phyloP scores from a whole-genome alignment of 352 stramenopile species.

The Phytophthora pistaciae region DNA sequence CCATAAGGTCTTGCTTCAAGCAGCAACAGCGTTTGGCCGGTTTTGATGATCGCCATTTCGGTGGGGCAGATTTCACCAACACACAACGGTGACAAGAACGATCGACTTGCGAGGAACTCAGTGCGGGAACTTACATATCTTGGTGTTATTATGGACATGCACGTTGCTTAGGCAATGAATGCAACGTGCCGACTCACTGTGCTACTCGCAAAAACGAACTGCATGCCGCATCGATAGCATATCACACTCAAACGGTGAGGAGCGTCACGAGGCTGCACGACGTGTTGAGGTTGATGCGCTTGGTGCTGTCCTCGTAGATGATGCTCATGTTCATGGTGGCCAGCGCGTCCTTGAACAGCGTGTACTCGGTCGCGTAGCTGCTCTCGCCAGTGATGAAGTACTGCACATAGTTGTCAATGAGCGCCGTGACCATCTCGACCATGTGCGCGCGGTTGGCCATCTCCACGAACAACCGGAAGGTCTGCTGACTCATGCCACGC shows the following conservation, averaged over 20 bases:
- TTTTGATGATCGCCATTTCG: no score
- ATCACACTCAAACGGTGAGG: constrained; percentile 16
- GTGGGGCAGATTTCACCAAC: no score
- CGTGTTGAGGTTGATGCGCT: constrained; percentile 41
- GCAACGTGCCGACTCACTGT: constrained; percentile 22
- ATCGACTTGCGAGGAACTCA: no score
- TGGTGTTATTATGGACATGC: constrained; percentile 15
- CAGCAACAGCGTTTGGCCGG: no score
- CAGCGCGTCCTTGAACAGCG: constrained; percentile 53
- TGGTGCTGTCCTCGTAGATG: constrained; percentile 55
- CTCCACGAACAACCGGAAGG: constrained; percentile 40
- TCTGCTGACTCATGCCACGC: constrained; percentile 48
- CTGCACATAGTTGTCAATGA: constrained; percentile 50
- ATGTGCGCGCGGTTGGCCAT: constrained; percentile 35
- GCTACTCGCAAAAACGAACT: constrained; percentile 23
- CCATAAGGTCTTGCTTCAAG: no score
- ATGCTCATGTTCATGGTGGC: constrained; percentile 63
- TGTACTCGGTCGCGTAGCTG: constrained; percentile 45
- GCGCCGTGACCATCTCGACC: constrained; percentile 51
- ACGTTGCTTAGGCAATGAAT: constrained; percentile 10
- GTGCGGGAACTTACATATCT: constrained; percentile 12
- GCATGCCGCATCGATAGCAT: background rate
- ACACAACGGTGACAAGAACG: no score
- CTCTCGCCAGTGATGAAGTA: constrained; percentile 66
- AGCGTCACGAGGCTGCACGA: constrained; percentile 40